Evolutionary conservation across 2,329 filamentous ascomycete genomes (phyloP).

Genomic region (Botrytis paeoniae): DNA sequence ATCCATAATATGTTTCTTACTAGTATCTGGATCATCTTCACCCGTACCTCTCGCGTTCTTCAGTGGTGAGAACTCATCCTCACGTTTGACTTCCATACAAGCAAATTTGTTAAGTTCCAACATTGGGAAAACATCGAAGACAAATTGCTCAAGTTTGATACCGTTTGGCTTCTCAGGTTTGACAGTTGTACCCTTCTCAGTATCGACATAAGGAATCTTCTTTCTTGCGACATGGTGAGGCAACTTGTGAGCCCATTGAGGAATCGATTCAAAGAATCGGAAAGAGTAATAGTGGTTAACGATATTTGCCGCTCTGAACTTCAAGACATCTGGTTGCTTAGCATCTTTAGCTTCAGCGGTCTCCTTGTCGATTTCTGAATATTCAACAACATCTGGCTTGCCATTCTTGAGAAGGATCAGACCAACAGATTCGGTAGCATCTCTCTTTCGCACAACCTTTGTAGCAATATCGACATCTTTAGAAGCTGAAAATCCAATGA

Average conservation of each 20-base stretch:
- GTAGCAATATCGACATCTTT: conserved; percentile 93
- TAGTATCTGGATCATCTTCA: conserved; percentile 92
- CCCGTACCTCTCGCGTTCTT: conserved; percentile 86
- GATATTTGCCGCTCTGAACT: conserved; percentile 97
- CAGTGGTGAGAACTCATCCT: conserved; percentile 96
- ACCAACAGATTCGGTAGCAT: conserved; percentile 92
- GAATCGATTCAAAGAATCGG: conserved; percentile 86
- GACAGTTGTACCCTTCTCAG: conserved; percentile 71
- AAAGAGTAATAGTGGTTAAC: conserved; percentile 99
- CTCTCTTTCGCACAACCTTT: conserved; percentile 98
- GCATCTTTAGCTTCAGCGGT: conserved; percentile 87
- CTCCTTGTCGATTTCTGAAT: conserved; percentile 88
- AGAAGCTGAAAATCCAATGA: conserved; percentile 87
- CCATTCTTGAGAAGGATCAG: conserved; percentile 94
- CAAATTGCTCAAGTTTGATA: conserved; percentile 98
- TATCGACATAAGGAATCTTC: conserved; percentile 90
- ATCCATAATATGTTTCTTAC: conserved; percentile 81
- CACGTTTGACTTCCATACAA: conserved; percentile 90
- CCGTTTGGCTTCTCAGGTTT: conserved; percentile 96
- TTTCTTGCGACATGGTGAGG: conserved; percentile 96
- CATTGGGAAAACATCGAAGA: conserved; percentile 97
- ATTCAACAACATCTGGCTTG: conserved; percentile 95
- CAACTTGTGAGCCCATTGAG: conserved; percentile 78
- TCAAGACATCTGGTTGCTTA: conserved; percentile 76
- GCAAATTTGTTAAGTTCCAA: conserved; percentile 85